Conservation (phyloP, 176 grass and related monocot species). For the Aegilops sharonensis region DNA sequence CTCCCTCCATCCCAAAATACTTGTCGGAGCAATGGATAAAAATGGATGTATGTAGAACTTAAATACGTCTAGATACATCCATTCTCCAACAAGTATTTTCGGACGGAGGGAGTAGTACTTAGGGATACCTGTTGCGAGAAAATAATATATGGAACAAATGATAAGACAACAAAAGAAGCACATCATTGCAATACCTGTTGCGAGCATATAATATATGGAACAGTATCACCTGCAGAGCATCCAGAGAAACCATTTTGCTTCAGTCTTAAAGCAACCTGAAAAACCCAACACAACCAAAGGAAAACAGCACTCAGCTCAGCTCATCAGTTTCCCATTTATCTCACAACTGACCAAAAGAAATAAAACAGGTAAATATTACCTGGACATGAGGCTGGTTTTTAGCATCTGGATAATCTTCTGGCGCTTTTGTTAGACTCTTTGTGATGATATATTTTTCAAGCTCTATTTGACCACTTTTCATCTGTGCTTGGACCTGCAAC, state of each 20-base stretch:
- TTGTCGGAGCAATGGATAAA: no score
- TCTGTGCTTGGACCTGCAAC: conserved; percentile 85
- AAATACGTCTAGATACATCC: no score
- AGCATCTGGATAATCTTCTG: conserved; percentile 95
- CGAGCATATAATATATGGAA: conserved; percentile 94
- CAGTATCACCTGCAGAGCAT: conserved; percentile 81
- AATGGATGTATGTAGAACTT: no score
- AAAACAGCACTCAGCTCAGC: neutral
- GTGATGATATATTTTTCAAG: conserved; percentile 94
- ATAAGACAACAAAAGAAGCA: neutral
- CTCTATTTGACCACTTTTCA: conserved; percentile 87
- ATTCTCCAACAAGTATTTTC: no score
- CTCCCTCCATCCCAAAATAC: neutral
- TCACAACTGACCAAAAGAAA: conserved; percentile 10
- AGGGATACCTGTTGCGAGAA: neutral
- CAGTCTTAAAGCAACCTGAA: conserved; percentile 93
- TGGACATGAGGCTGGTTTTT: conserved; percentile 99
- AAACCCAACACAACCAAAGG: neutral
- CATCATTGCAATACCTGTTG: conserved; percentile 57
- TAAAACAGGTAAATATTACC: conserved; percentile 40
- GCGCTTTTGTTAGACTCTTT: conserved; percentile 95
- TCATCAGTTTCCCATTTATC: neutral
- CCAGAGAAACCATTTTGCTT: conserved; percentile 89
- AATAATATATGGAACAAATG: no score
- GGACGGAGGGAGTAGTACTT: neutral